Evolutionary conservation across 1,139 yeast species (phyloP), one percentile per base, ranked within the genome.

Genomic region (Kazachstania sp.): DNA sequence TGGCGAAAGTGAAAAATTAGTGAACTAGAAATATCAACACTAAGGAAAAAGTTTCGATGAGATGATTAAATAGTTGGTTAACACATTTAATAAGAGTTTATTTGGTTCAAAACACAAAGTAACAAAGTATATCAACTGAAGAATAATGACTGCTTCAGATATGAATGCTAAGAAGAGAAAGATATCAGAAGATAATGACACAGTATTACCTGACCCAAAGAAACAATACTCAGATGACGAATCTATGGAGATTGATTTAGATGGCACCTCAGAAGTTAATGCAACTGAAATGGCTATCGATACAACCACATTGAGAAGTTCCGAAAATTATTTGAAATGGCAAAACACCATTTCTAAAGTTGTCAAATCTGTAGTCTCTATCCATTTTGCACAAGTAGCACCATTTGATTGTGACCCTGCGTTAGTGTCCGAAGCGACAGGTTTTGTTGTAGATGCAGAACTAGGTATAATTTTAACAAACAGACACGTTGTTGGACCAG

Each of bases 401-500:
- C 80, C 83, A 51, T 88, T 88, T 60, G 97, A 90, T 61, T 83
- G 95, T 36, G 97, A 90, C 58, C 68, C 81, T 2, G 81, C 95
- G 1, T 68, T 83, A 37, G 88, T 84, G 19, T 82, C 94, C 52
- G 95, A 88, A 64, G 97, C 97, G 16, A 86, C 96, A 1, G 97
- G 97, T 6, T 88, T 90, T 64, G 87, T 90, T n/a, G 97, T 90
- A 12, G 97, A 90, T 64, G 74, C 90, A 3, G 71, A 75, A 48
- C 67, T 78, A 39, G 97, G 97, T 9, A 75, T 87, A 52, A 87
- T 90, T 50, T 73, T 90, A 62, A 90, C 97, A 13, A 90, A 90
- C 68, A 77, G 96, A 64, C 97, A 88, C 63, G 97, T 88, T 41
- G 95, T 88, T 39, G 95, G 96, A 1, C 88, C 95, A 0, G 96